Evolutionary conservation across 192 early-diverging fungal species (phyloP).

Genomic region (Entomortierella chlamydospora): DNA sequence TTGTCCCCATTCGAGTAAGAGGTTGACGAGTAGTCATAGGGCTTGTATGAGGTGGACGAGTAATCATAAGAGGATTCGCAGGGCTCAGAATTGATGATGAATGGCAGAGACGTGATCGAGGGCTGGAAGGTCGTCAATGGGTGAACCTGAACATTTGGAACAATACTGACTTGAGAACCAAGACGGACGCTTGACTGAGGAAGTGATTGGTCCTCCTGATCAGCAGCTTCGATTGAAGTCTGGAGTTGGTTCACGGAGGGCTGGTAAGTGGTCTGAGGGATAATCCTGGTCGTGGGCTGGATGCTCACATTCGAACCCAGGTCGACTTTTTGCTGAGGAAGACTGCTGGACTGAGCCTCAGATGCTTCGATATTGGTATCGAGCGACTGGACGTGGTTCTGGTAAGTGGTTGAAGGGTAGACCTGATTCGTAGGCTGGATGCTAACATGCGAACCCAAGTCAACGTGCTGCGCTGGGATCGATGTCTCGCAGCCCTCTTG

Average conservation of each 20-base stretch:
- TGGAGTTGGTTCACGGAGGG: constrained; percentile 40
- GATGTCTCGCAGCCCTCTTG: constrained; percentile 16
- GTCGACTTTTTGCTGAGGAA: constrained; percentile 36
- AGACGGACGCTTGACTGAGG: constrained; percentile 48
- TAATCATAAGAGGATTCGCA: no score
- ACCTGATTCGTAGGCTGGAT: constrained; percentile 24
- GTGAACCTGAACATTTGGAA: constrained; percentile 20
- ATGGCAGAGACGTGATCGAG: constrained; percentile 32
- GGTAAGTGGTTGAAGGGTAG: constrained; percentile 36
- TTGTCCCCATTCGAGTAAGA: no score
- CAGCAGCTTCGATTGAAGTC: constrained; percentile 20
- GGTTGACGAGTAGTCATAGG: no score
- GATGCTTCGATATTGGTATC: constrained; percentile 34
- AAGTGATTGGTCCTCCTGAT: constrained; percentile 39
- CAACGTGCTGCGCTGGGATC: constrained; percentile 31
- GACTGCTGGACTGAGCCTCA: constrained; percentile 13
- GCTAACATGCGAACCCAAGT: constrained; percentile 27
- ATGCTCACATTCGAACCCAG: constrained; percentile 38
- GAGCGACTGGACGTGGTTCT: constrained; percentile 38
- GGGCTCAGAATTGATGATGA: constrained; percentile 43
- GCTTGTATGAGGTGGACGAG: no score
- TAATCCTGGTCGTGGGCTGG: constrained; percentile 39
- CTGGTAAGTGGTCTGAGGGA: constrained; percentile 42
- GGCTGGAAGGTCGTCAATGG: constrained; percentile 53
- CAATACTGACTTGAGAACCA: constrained; percentile 25